Evolutionary conservation across 306 rosid species (phyloP), one percentile per base, ranked within the genome.

Genomic region (Spatholobus suberectus): DNA sequence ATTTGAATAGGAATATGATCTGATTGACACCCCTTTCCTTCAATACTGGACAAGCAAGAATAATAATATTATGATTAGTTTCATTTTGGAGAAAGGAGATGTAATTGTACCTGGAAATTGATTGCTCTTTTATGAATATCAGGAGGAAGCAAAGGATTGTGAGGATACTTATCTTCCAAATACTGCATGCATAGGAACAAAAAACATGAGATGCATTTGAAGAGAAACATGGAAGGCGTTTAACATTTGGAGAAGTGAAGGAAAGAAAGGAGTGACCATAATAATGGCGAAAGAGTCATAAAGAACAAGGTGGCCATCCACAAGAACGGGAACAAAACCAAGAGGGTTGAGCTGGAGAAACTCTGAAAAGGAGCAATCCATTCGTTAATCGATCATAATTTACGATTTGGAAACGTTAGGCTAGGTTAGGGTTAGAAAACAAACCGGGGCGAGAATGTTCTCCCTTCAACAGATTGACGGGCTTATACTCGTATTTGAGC

Each of bases 91-190:
- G 26, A 11, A 52, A 63, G 8, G 21, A 51, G 49, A 57, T 67
- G 67, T 27, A 47, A 26, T 1, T 38, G 20, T 87, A 93, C 98
- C 96, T 89, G 99, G 75, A 88, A 86, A 85, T 93, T 95, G 80
- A 95, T 59, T 67, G 96, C 88, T 83, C 86, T 92, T 82, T 78
- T 84, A 15, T 62, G 71, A 76, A 89, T 84, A 85, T 92, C 94
- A 57, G 5, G 24, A 78, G 98, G 99, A 54, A 95, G 86, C 54
- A 95, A 77, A 7, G 96, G 94, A 85, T 82, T 86, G 43, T 87
- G 90, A 24, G 98, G 92, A 86, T 87, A 95, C 89, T 95, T 95
- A 34, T 89, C 94, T 35, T 95, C 99, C 87, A 95, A 83, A 87
- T 92, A 92, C 99, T 93, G 86, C 37, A 24, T 10, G 41, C 3